These are phyloP conservation scores for Fraxinus platypoda DNA, from an alignment of 305 asterid species.

Conservation along the genomic window DNA sequence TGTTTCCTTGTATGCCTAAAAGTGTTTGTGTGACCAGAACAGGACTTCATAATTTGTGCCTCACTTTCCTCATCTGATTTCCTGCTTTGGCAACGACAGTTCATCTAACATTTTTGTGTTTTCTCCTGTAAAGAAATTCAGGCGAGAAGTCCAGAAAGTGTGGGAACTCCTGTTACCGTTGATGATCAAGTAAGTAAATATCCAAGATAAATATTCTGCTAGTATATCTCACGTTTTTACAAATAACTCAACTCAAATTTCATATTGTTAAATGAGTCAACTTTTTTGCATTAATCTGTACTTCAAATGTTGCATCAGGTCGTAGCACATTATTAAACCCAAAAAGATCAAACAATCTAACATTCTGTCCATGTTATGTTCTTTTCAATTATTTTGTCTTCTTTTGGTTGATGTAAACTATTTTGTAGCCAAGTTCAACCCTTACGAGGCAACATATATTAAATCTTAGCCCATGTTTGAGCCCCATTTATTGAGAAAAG, in stretches of 20 bases:
- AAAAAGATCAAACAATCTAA: neutral
- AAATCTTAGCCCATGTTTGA: neutral
- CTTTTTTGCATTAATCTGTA: neutral
- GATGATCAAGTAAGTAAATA: constrained; percentile 51
- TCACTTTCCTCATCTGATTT: neutral
- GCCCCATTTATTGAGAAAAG: neutral
- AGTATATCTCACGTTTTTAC: neutral
- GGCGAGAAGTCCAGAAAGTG: constrained; percentile 36
- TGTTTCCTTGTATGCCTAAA: neutral
- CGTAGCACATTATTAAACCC: neutral
- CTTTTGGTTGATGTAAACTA: neutral
- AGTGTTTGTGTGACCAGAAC: neutral
- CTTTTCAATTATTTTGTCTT: neutral
- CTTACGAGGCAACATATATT: neutral
- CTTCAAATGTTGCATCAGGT: neutral
- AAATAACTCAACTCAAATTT: neutral
- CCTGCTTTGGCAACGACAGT: constrained; percentile 5
- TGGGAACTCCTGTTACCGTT: constrained; percentile 43
- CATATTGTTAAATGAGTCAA: neutral
- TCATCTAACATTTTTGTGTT: neutral
- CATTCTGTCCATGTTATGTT: neutral
- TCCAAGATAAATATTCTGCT: neutral
- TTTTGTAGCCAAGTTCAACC: neutral
- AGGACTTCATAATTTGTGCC: neutral
- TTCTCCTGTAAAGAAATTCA: constrained; percentile 36